These are phyloP conservation scores for Chlamydomonas applanata DNA, from an alignment of 139 green algal species.

Conservation along the genomic window DNA sequence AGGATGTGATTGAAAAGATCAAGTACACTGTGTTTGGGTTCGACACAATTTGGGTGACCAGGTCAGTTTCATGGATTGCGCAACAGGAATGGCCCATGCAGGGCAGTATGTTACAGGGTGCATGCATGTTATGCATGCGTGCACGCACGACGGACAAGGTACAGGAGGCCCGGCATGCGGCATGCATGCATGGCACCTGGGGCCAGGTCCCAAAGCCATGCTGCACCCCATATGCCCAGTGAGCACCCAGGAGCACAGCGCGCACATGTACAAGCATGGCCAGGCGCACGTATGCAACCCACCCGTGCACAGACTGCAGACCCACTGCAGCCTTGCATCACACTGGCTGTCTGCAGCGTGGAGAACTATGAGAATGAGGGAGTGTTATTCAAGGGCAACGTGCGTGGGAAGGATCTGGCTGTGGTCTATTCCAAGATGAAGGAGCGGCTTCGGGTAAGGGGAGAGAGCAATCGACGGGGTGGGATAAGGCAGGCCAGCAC, in stretches of 20 bases:
- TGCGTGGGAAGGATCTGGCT: conserved; percentile 60
- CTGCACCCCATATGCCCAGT: too few species aligned
- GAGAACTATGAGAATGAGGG: conserved; percentile 72
- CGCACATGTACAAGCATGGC: not conserved
- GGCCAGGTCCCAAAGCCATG: too few species aligned
- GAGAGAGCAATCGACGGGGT: not conserved
- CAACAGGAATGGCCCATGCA: too few species aligned
- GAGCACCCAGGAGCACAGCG: too few species aligned
- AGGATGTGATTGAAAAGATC: conserved; percentile 71
- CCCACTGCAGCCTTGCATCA: not conserved
- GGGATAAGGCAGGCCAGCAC: not conserved
- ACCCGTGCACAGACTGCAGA: not conserved
- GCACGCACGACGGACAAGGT: too few species aligned
- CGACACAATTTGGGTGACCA: conserved; percentile 87
- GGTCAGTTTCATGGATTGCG: not conserved
- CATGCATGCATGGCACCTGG: too few species aligned
- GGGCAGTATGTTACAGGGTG: too few species aligned
- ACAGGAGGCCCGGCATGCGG: too few species aligned
- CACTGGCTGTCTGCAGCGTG: conserved; percentile 14
- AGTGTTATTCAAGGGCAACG: conserved; percentile 83
- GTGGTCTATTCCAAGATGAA: conserved; percentile 55
- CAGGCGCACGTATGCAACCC: not conserved
- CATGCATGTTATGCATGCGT: too few species aligned
- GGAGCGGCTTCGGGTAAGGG: conserved; percentile 28
- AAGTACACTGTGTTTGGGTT: conserved; percentile 76